phyloP scores from a whole-genome alignment of 352 stramenopile genomes.

The Phytophthora meadii region DNA sequence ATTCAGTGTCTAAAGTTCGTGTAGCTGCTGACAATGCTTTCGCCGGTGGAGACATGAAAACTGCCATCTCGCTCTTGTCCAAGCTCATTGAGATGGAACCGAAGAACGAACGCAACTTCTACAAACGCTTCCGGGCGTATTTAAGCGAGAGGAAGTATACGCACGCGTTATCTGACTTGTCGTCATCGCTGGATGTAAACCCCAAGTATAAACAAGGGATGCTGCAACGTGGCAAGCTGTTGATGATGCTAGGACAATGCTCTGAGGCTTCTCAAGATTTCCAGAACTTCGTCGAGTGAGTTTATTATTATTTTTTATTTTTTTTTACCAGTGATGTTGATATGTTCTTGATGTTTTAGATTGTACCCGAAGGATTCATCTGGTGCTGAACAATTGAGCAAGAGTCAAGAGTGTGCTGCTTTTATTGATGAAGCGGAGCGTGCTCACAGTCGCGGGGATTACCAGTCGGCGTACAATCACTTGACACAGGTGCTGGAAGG shows the following conservation, averaged over 20 bases:
- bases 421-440: conserved; percentile 69
- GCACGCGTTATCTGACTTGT: conserved; percentile 73
- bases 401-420: conserved; percentile 68
- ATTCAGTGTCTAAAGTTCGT: conserved; percentile 65
- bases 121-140: conserved; percentile 86
- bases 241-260: conserved; percentile 84
- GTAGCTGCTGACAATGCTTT: conserved; percentile 84
- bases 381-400: conserved; percentile 59
- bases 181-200: conserved; percentile 74
- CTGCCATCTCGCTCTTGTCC: conserved; percentile 74
- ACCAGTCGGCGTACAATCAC: conserved; percentile 63
- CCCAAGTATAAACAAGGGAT: conserved; percentile 83
- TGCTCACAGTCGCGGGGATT: conserved; percentile 77
- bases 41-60: conserved; percentile 79
- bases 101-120: conserved; percentile 83
- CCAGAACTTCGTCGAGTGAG: conserved; percentile 56
- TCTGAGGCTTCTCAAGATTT: conserved; percentile 67
- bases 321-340: neutral
- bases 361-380: conserved; percentile 66
- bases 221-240: conserved; percentile 74
- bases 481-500: conserved; percentile 78
- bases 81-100: conserved; percentile 85
- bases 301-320: conserved; percentile 12
- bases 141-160: conserved; percentile 84
- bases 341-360: conserved; percentile 26